A percentile compares a stretch with the other conserved stretches of the same genome.
Conservation (phyloP, 2,329 filamentous ascomycete species). For the Cladosporium oxysporum region DNA sequence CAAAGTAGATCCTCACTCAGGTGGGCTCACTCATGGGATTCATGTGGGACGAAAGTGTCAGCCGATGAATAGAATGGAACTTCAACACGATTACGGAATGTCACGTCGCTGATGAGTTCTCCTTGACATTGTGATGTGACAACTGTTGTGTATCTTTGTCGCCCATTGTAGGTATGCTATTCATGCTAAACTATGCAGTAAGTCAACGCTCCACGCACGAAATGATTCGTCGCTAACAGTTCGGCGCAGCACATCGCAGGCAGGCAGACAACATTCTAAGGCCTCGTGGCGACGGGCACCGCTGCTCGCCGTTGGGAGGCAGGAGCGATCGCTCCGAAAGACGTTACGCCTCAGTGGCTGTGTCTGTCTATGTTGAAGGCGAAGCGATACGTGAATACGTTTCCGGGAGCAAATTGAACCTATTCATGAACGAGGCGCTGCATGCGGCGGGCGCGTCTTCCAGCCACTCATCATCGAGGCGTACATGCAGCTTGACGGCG, state of each 20-base stretch:
- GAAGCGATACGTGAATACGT: background rate
- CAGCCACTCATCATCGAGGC: background rate
- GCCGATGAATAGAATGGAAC: background rate
- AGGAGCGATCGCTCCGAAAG: background rate
- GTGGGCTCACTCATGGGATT: too few species aligned
- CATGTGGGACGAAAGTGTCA: background rate
- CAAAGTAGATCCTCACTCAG: conserved; percentile 34
- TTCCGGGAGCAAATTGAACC: background rate
- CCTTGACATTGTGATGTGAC: background rate
- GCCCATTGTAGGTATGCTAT: background rate
- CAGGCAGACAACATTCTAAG: background rate
- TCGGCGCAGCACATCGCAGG: background rate
- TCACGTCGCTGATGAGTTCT: background rate
- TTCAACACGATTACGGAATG: background rate
- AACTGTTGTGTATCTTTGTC: background rate
- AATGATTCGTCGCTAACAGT: background rate
- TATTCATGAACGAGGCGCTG: background rate
- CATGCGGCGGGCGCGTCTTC: background rate
- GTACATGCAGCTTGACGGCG: background rate
- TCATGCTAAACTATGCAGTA: background rate
- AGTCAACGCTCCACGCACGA: background rate
- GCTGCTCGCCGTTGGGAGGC: background rate
- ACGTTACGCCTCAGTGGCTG: background rate
- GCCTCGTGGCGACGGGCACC: background rate
- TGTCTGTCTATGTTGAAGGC: background rate